A percentile compares a stretch with the other conserved stretches of the same genome.
These are phyloP conservation scores for Platismatia glauca DNA, from an alignment of 495 filamentous ascomycete genomes.

Conservation along the genomic window DNA sequence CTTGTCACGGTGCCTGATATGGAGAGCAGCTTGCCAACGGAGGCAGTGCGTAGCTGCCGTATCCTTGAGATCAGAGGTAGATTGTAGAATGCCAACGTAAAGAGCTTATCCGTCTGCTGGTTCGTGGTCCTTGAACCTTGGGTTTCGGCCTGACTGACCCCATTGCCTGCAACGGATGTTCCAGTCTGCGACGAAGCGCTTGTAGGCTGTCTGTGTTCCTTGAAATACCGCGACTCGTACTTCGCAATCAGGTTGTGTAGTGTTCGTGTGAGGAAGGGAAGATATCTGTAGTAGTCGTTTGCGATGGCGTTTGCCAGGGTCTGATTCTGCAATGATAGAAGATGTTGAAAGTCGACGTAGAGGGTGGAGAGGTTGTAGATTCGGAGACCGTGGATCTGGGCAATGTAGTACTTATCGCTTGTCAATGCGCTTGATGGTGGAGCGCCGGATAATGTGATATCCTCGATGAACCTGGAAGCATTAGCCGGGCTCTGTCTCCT, in stretches of 20 bases:
- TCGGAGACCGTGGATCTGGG: conserved; percentile 84
- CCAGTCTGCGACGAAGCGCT: conserved; percentile 51
- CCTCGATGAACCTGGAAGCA: conserved; percentile 58
- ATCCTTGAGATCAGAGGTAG: conserved; percentile 87
- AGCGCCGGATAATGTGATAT: conserved; percentile 60
- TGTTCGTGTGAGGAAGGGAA: conserved; percentile 81
- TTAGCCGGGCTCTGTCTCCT: conserved; percentile 7
- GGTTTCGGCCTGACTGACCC: conserved; percentile 55
- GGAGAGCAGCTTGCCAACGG: conserved; percentile 85
- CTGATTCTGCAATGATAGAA: conserved; percentile 60
- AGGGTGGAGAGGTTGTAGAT: conserved; percentile 85
- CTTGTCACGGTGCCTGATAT: conserved; percentile 95
- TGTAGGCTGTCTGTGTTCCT: conserved; percentile 73
- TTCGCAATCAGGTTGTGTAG: conserved; percentile 90
- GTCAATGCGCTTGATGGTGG: conserved; percentile 65
- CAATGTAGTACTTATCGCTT: conserved; percentile 92
- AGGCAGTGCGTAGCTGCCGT: conserved; percentile 77
- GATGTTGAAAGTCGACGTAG: conserved; percentile 91
- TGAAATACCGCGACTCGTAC: conserved; percentile 88
- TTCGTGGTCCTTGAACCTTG: conserved; percentile 66
- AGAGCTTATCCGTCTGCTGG: conserved; percentile 94
- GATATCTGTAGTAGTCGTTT: conserved; percentile 87
- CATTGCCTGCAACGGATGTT: conserved; percentile 58
- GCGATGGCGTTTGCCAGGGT: conserved; percentile 75
- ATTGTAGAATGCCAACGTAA: conserved; percentile 93